These are phyloP conservation scores for Zhuliangozyma parablackwelliae DNA, from an alignment of 1,139 yeast species.

Conservation along the genomic window DNA sequence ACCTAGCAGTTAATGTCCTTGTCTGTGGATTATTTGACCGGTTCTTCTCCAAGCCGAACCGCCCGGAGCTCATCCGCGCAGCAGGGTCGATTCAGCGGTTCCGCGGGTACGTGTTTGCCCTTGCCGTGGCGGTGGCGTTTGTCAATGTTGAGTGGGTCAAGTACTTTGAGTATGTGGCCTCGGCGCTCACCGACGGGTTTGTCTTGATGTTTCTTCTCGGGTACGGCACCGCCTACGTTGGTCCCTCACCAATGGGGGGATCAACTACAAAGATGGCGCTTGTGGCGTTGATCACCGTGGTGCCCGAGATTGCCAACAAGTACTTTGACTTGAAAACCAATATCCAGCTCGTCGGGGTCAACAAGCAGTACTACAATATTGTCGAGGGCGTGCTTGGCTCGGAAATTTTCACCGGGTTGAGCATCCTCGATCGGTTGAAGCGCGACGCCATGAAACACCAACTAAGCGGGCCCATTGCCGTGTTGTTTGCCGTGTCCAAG, in stretches of 20 bases:
- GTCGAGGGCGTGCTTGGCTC: conserved; percentile 7
- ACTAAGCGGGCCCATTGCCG: conserved; percentile 3
- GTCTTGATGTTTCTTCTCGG: conserved; percentile 7
- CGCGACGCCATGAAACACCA: conserved; percentile 1
- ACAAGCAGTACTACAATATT: conserved; percentile 4
- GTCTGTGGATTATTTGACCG: conserved; percentile 1
- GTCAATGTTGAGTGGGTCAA: no score
- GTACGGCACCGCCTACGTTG: conserved; percentile 3
- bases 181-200: conserved; percentile 6
- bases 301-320: conserved; percentile 5
- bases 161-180: conserved; percentile 3
- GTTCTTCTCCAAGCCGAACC: not conserved
- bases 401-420: conserved; percentile 5
- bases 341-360: conserved; percentile 2
- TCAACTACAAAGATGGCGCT: not conserved
- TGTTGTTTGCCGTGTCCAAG: conserved; percentile 5
- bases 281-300: conserved; percentile 1
- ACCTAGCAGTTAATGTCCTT: conserved; percentile 1
- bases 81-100: conserved; percentile 1
- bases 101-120: not conserved
- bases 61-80: not conserved
- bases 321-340: conserved; percentile 7
- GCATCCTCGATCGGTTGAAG: conserved; percentile 1
- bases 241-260: not conserved
- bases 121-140: not conserved